phyloP scores from a whole-genome alignment of 148 eudicot species.

The Chenopodium formosanum region DNA sequence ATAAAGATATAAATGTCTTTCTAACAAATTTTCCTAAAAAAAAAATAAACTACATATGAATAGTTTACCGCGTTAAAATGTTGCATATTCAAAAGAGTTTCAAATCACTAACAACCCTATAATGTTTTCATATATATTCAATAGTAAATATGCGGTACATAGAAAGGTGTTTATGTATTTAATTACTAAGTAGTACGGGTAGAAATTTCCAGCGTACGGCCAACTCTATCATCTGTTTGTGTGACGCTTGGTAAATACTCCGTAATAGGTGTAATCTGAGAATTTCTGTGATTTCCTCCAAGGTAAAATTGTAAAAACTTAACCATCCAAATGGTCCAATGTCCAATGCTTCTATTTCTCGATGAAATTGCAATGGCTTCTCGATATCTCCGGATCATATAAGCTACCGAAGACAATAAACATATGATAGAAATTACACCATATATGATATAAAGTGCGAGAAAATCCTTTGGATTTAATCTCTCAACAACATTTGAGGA shows the following conservation, averaged over 20 bases:
- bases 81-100: too few relatives aligned
- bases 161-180: too few relatives aligned
- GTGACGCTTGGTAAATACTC: not conserved
- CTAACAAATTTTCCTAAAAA: too few relatives aligned
- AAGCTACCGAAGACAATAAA: constrained; percentile 19
- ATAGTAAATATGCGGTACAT: too few relatives aligned
- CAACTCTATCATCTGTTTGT: not conserved
- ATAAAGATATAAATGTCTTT: too few relatives aligned
- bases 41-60: too few relatives aligned
- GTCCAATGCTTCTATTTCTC: not conserved
- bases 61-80: too few relatives aligned
- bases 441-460: constrained; percentile 35
- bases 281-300: not conserved
- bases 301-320: not conserved
- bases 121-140: too few relatives aligned
- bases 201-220: too few relatives aligned
- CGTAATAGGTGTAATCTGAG: not conserved
- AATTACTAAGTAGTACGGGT: too few relatives aligned
- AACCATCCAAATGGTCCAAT: not conserved
- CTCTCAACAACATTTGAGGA: constrained; percentile 22
- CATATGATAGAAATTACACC: constrained; percentile 31
- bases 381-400: not conserved
- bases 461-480: constrained; percentile 31
- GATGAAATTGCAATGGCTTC: not conserved
- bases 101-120: too few relatives aligned